Percentiles rank a stretch among this genome's conserved stretches.
Evolutionary conservation across 2,329 filamentous ascomycete species (phyloP).

Genomic region (Triangularia verruculosa): DNA sequence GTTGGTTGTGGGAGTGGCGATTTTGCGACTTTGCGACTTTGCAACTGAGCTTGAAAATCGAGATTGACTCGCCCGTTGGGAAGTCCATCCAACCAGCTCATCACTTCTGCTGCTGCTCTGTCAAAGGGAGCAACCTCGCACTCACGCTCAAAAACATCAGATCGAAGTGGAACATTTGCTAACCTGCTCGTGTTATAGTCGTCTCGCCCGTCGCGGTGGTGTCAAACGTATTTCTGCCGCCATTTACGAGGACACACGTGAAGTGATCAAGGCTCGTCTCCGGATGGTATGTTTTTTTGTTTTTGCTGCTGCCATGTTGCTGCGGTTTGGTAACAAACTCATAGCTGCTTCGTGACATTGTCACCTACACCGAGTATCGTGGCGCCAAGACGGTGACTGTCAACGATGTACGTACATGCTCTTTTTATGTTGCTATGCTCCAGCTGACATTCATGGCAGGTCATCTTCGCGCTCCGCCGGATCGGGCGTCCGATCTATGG

Average conservation of each 20-base stretch:
- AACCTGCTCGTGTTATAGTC: constrained; percentile 40
- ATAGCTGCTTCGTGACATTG: constrained; percentile 52
- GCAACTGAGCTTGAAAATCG: too few species aligned
- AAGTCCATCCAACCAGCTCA: too few species aligned
- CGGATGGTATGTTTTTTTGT: constrained; percentile 39
- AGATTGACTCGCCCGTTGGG: too few species aligned
- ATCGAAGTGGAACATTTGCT: not conserved
- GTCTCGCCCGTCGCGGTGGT: constrained; percentile 71
- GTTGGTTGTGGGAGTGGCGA: too few species aligned
- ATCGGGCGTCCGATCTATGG: constrained; percentile 56
- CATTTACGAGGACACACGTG: constrained; percentile 63
- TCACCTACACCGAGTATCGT: constrained; percentile 51
- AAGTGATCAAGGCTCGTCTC: constrained; percentile 50
- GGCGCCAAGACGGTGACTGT: constrained; percentile 61
- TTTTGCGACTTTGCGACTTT: too few species aligned
- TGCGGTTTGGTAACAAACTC: not conserved
- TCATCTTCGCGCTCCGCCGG: constrained; percentile 49
- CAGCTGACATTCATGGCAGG: constrained; percentile 38
- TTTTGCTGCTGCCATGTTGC: not conserved
- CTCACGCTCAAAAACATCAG: not conserved
- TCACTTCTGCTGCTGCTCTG: too few species aligned
- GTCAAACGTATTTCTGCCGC: constrained; percentile 67
- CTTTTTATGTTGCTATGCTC: not conserved
- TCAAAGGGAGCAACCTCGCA: not conserved
- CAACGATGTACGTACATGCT: constrained; percentile 49